Percentiles rank a stretch among this genome's conserved stretches.
Conservation (phyloP, 1,139 yeast genomes). For the Hansenula lynferdii region DNA sequence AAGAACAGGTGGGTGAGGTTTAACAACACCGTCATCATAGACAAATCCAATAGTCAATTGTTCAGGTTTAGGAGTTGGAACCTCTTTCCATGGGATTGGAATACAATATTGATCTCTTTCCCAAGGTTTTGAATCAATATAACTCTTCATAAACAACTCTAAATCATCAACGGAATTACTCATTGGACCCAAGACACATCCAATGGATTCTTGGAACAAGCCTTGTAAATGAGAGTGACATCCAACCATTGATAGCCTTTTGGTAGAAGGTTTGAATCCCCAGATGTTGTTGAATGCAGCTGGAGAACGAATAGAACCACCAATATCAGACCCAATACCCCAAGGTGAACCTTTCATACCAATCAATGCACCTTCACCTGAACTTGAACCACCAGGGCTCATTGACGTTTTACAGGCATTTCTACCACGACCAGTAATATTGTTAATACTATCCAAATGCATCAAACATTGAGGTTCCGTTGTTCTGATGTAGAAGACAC, state of each 20-base stretch:
- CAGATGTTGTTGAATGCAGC: conserved; percentile 66
- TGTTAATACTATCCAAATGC: conserved; percentile 49
- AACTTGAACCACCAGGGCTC: conserved; percentile 68
- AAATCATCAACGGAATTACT: conserved; percentile 58
- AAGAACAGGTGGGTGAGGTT: conserved; percentile 53
- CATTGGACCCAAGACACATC: conserved; percentile 61
- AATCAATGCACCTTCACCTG: conserved; percentile 73
- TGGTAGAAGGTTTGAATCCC: conserved; percentile 67
- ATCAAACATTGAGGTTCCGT: conserved; percentile 53
- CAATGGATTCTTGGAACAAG: conserved; percentile 26
- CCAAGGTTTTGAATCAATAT: conserved; percentile 58
- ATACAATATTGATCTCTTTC: conserved; percentile 42
- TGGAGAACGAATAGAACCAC: conserved; percentile 74
- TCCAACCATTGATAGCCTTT: conserved; percentile 49
- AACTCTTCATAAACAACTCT: conserved; percentile 56
- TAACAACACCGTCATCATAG: conserved; percentile 42
- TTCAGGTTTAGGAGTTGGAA: conserved; percentile 36
- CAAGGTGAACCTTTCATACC: conserved; percentile 60
- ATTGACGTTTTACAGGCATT: conserved; percentile 49
- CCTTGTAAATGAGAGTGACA: conserved; percentile 41
- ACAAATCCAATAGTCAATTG: conserved; percentile 39
- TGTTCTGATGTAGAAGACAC: conserved; percentile 54
- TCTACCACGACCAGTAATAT: conserved; percentile 45
- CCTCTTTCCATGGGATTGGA: conserved; percentile 57
- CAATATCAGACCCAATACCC: conserved; percentile 76